Base-by-base conservation (phyloP, 352 stramenopile species). In the Elongisporangium senticosum region DNA sequence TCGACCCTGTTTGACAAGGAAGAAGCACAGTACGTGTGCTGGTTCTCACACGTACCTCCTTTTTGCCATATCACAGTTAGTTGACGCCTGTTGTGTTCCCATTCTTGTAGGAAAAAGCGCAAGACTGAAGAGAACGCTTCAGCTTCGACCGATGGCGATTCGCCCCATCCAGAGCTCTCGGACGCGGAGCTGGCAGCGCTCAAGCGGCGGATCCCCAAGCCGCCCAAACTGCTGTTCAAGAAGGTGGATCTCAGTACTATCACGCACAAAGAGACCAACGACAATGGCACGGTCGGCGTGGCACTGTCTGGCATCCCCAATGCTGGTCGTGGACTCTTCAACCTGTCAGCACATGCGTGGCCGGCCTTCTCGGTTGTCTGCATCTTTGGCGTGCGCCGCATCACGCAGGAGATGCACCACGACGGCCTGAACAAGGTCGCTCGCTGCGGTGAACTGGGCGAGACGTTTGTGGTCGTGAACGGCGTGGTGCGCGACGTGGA, bases 381-480 rank as follows among this genome's bases (percentile, higher is more conserved):
- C 65, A 95, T 95, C 53, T 95, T 95, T 63, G 86, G 86, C 47
- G 81, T 91, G 20, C 81, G 86, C 8, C 83, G 86, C 49, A 93
- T 95, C 67, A 91, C 79, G 13, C 87, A 93, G 60, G 86, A 93
- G 64, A 83, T 89, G 72, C 86, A 95, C 40, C 83, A 95, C 57
- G 86, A 95, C 43, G 86, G 86, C 1, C 71, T 95, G 55, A 95
- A 92, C 75, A 95, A 95, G 56, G 86, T 95, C 28, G 86, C 86
- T 13, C 73, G 79, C 0, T 95, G 86, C 20, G 86, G 86, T 23
- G 86, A 95, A 52, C 70, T 95, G 8, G 86, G 86, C 19, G 86
- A 95, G 64, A 95, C 86, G 6, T 95, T 95, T 59, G 86, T 95
- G 2, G 83, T 95, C 23, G 86, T 95, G 22, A 95, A 95, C 51